phyloP scores from a whole-genome alignment of 2,329 filamentous ascomycete genomes.

The Nothomitra cinnamomea region DNA sequence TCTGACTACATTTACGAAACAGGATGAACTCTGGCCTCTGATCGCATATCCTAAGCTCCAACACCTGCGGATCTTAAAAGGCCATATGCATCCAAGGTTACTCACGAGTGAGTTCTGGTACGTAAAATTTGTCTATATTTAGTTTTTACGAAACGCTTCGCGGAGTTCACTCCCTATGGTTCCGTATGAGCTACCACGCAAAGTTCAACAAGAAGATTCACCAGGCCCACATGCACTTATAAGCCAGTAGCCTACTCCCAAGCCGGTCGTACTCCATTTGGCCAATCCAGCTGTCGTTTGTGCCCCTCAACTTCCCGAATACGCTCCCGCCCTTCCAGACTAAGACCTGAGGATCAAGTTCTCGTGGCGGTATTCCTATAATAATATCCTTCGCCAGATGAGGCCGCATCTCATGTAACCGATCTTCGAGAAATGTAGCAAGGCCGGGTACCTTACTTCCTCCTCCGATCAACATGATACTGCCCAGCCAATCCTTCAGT shows the following conservation, averaged over 20 bases:
- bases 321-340: conserved; percentile 96
- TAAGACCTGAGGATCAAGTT: conserved; percentile 94
- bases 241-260: conserved; percentile 64
- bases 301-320: conserved; percentile 69
- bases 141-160: no score
- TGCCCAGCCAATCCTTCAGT: conserved; percentile 72
- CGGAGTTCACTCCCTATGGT: no score
- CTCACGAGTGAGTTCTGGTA: no score
- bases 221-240: conserved; percentile 39
- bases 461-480: conserved; percentile 81
- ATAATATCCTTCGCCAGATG: conserved; percentile 49
- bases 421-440: conserved; percentile 66
- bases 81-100: no score
- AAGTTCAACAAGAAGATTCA: not conserved
- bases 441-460: conserved; percentile 69
- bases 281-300: conserved; percentile 92
- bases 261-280: conserved; percentile 75
- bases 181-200: no score
- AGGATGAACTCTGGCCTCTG: no score
- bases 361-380: conserved; percentile 57
- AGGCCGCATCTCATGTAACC: conserved; percentile 48
- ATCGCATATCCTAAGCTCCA: no score
- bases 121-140: no score
- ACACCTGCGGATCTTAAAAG: no score
- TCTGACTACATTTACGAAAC: no score